A percentile compares a stretch with the other conserved stretches of the same genome.
phyloP scores from a whole-genome alignment of 345 rosid species.

The Hirschfeldia incana region DNA sequence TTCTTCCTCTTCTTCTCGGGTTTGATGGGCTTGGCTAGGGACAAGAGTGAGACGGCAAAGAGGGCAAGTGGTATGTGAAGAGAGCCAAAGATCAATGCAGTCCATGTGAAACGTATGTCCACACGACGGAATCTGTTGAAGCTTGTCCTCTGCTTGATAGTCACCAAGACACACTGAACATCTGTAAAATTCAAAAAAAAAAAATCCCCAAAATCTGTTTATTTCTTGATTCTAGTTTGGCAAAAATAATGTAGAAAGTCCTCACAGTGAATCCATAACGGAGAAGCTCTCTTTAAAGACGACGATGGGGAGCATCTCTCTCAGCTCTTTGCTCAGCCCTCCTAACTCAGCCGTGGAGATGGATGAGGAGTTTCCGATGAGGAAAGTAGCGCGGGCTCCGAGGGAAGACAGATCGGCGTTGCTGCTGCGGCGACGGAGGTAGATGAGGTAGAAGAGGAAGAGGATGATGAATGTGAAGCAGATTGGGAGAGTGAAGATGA shows the following conservation, averaged over 20 bases:
- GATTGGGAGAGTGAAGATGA: slow-evolving; percentile 74
- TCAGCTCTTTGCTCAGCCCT: slow-evolving; percentile 79
- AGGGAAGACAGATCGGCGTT: slow-evolving; percentile 61
- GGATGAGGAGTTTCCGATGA: slow-evolving; percentile 9
- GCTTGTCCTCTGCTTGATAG: slow-evolving; percentile 63
- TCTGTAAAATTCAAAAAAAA: slow-evolving; percentile 39
- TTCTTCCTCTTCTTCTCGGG: slow-evolving; percentile 36
- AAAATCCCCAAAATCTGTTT: not conserved
- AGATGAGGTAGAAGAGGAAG: slow-evolving; percentile 73
- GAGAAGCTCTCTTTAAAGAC: slow-evolving; percentile 81
- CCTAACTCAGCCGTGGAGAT: slow-evolving; percentile 57
- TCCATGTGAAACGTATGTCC: slow-evolving; percentile 90
- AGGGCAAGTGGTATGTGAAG: slow-evolving; percentile 78
- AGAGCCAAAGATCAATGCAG: slow-evolving; percentile 88
- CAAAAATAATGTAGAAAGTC: not conserved
- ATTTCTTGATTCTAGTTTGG: not conserved
- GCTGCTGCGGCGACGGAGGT: slow-evolving; percentile 53
- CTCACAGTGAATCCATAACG: slow-evolving; percentile 72
- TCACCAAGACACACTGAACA: slow-evolving; percentile 85
- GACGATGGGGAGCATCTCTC: slow-evolving; percentile 88
- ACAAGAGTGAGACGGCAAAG: slow-evolving; percentile 82
- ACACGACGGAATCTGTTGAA: slow-evolving; percentile 79
- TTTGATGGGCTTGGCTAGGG: slow-evolving; percentile 34
- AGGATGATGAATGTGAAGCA: slow-evolving; percentile 73
- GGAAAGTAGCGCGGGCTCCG: slow-evolving; percentile 49